Evolutionary conservation across 495 filamentous ascomycete species (phyloP).

Genomic region (Massariosphaeria phaeospora): DNA sequence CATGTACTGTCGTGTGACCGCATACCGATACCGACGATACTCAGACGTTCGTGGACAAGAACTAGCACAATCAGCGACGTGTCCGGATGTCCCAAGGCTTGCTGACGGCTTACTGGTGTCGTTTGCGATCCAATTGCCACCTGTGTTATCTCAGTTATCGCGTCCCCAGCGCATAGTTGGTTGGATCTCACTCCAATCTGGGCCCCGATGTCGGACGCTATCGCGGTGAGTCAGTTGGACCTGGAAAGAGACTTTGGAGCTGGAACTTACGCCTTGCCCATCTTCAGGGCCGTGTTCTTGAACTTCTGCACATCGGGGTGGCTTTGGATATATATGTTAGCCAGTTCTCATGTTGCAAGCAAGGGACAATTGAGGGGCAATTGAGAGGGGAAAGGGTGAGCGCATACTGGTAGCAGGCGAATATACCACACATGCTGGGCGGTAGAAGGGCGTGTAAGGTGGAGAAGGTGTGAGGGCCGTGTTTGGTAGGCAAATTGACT

Average conservation of each 20-base stretch:
- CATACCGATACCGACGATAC: slow-evolving; percentile 95
- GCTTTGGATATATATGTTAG: slow-evolving; percentile 51
- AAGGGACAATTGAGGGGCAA: slow-evolving; percentile 31
- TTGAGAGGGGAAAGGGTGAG: not conserved
- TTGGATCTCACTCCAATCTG: slow-evolving; percentile 91
- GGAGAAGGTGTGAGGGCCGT: not conserved
- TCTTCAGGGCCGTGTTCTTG: slow-evolving; percentile 91
- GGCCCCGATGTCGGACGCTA: slow-evolving; percentile 91
- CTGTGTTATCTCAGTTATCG: slow-evolving; percentile 46
- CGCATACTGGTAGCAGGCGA: slow-evolving; percentile 83
- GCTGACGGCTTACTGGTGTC: slow-evolving; percentile 67
- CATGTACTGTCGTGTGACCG: slow-evolving; percentile 9
- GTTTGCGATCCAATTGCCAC: slow-evolving; percentile 82
- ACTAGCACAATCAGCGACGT: slow-evolving; percentile 53
- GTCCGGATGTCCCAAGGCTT: not conserved
- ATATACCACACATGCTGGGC: slow-evolving; percentile 63
- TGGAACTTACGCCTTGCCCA: slow-evolving; percentile 82
- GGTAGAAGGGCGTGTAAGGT: slow-evolving; percentile 1
- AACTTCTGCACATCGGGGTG: slow-evolving; percentile 95
- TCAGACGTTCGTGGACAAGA: slow-evolving; percentile 92
- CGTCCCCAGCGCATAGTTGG: slow-evolving; percentile 15
- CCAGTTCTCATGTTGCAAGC: slow-evolving; percentile 31
- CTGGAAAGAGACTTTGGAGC: slow-evolving; percentile 9
- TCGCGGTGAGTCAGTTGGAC: slow-evolving; percentile 23
- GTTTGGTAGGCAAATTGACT: no score